Base-by-base conservation (phyloP, 2,329 filamentous ascomycete species). In the Hypoxylon sp. region DNA sequence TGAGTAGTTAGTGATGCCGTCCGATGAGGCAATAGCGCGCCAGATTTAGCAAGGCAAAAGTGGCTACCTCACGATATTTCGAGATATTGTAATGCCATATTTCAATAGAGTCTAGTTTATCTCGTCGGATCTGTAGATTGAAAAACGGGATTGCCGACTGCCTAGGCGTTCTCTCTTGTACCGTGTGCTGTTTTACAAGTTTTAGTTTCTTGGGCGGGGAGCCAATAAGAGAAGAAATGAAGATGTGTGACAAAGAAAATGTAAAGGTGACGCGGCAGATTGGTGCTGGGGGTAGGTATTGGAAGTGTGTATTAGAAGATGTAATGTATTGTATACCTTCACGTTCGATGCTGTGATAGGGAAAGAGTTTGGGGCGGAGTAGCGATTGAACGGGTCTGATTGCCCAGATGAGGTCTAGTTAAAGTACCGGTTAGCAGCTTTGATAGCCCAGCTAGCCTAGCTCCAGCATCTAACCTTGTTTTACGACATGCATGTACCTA, bases 251-350 rank as follows among this genome's bases (percentile, higher is more conserved):
- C 53, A 66, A 67, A 54, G 64, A 57, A 61, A 64, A 63, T 31
- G 44, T 44, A 44, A 70, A 70, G 60, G 60, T 63, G 66, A 70
- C 57, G 60, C 66, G 69, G 69, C 63, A 70, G 63, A 69, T 67
- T 59, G 55, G 63, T 39, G 54, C 55, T 67, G 63, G 63, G 48
- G 48, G 53, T 59, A 29, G 26, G 37, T n/a, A 37, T 13, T 29
- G 11, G 35, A n/a, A 17, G 24, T n/a, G n/a, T n/a, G n/a, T 42
- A 50, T 44, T 42, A 24, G 39, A 37, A 53, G 35, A 37, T 37
- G 14, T 26, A 37, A 47, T 47, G 44, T 55, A 53, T 39, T 35
- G 17, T 48, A 44, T 59, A 52, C 56, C 17, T 26, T 5, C 14
- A 31, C 29, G 29, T 31, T 31, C 29, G 29, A 9, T 2, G 29